These are phyloP conservation scores for Suillus subaureus DNA, from an alignment of 768 basidiomycete species.

Conservation along the genomic window DNA sequence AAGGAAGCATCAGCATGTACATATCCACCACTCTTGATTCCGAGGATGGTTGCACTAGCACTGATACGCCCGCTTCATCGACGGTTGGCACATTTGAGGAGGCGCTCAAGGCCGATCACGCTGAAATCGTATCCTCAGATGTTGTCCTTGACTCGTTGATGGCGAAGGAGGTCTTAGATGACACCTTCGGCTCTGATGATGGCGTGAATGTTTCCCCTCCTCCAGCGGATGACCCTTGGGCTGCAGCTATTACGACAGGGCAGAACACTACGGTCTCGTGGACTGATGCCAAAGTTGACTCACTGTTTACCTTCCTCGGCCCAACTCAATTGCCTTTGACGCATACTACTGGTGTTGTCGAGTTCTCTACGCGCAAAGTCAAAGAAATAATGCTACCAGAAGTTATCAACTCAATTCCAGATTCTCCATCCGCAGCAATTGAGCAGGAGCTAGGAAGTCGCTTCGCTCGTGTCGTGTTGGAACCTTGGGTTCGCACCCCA, in stretches of 20 bases:
- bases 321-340: constrained; percentile 58
- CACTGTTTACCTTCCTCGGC: constrained; percentile 49
- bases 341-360: constrained; percentile 63
- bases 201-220: constrained; percentile 18
- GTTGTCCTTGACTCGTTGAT: constrained; percentile 31
- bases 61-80: constrained; percentile 5
- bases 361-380: constrained; percentile 62
- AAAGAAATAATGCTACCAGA: constrained; percentile 44
- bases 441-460: constrained; percentile 45
- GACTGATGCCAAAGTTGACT: constrained; percentile 27
- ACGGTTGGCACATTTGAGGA: constrained; percentile 35
- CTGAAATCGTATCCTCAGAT: constrained; percentile 26
- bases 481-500: constrained; percentile 46
- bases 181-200: constrained; percentile 26
- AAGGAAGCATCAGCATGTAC: constrained; percentile 32
- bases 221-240: constrained; percentile 28
- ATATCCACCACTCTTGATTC: constrained; percentile 15
- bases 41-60: background rate
- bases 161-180: constrained; percentile 32
- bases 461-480: constrained; percentile 51
- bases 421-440: constrained; percentile 24
- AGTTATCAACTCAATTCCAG: constrained; percentile 8
- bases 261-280: constrained; percentile 30
- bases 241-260: constrained; percentile 23
- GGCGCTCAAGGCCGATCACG: constrained; percentile 37